Base-by-base conservation (phyloP, 2,329 filamentous ascomycete species). In the Hypoxylon sp. region DNA sequence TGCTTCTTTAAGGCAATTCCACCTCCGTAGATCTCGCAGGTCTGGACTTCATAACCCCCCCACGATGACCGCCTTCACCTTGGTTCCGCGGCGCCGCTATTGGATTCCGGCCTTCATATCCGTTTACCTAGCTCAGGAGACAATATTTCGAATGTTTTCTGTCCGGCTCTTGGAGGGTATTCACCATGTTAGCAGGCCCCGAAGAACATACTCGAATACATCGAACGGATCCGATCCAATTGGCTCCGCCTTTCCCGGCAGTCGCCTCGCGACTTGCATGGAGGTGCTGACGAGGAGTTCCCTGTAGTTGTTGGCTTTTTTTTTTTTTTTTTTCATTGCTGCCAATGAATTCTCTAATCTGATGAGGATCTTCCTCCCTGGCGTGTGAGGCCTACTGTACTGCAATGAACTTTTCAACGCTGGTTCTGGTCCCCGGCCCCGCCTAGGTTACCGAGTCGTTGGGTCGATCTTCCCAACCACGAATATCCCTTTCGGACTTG, bases 401-500 rank as follows among this genome's bases (percentile, higher is more conserved):
- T n/a, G n/a, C n/a, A n/a, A n/a, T n/a, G n/a, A n/a, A n/a, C n/a
- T n/a, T n/a, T n/a, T n/a, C n/a, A n/a, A n/a, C n/a, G n/a, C n/a
- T n/a, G n/a, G n/a, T n/a, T n/a, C n/a, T n/a, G n/a, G n/a, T 30
- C 41, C 27, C 19, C 21, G 13, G 48, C 56, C 52, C 56, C 52
- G 52, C 52, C 42, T 37, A 36, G 41, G 35, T 35, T 55, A 51
- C 56, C 56, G 21, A 53, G 23, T 23, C 45, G 43, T 46, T 42
- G 56, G 56, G 56, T 57, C 55, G 45, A 45, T 54, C 48, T 41
- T 20, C 17, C 48, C 49, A 59, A 56, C 49, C 38, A 43, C 17
- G 21, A 51, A 16, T 36, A 57, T 54, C 56, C 52, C 52, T 59
- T 57, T 51, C 56, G 53, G 49, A 51, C 42, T 38, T 51, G 47